Conservation (phyloP, 2,329 filamentous ascomycete species). For the Coniochaeta prunicola region DNA sequence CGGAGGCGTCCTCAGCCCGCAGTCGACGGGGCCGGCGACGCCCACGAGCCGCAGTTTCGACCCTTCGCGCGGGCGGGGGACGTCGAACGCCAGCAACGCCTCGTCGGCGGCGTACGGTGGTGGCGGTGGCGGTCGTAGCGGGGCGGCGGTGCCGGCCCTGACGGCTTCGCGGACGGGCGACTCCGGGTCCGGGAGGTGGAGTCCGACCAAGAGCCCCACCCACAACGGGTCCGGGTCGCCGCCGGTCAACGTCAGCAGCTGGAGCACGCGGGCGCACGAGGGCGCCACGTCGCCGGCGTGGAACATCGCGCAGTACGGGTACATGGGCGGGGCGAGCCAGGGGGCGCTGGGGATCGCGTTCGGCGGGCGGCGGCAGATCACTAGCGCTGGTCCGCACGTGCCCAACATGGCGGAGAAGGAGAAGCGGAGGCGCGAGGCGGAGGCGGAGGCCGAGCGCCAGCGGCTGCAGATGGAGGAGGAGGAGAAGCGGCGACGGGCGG, state of each 20-base stretch:
- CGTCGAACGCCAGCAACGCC: constrained; percentile 51
- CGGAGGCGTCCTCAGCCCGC: constrained; percentile 51
- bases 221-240: constrained; percentile 43
- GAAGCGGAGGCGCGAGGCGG: constrained; percentile 49
- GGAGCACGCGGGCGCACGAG: constrained; percentile 83
- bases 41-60: constrained; percentile 31
- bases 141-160: constrained; percentile 33
- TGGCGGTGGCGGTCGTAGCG: too few species aligned
- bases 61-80: constrained; percentile 35
- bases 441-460: constrained; percentile 53
- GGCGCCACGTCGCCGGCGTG: constrained; percentile 78
- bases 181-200: constrained; percentile 48
- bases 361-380: constrained; percentile 88
- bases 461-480: constrained; percentile 47
- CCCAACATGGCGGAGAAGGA: constrained; percentile 83
- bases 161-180: constrained; percentile 45
- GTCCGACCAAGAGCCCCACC: constrained; percentile 53
- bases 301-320: constrained; percentile 98
- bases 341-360: constrained; percentile 92
- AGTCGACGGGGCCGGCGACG: constrained; percentile 51
- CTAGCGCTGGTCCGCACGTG: constrained; percentile 69
- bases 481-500: constrained; percentile 36
- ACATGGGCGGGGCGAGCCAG: constrained; percentile 95
- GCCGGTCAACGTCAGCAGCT: constrained; percentile 64
- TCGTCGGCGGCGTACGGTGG: constrained; percentile 37